A percentile compares a stretch with the other conserved stretches of the same genome.
These are phyloP conservation scores for Fonsecaea multimorphosa DNA, from an alignment of 2,329 filamentous ascomycete genomes.

Conservation along the genomic window DNA sequence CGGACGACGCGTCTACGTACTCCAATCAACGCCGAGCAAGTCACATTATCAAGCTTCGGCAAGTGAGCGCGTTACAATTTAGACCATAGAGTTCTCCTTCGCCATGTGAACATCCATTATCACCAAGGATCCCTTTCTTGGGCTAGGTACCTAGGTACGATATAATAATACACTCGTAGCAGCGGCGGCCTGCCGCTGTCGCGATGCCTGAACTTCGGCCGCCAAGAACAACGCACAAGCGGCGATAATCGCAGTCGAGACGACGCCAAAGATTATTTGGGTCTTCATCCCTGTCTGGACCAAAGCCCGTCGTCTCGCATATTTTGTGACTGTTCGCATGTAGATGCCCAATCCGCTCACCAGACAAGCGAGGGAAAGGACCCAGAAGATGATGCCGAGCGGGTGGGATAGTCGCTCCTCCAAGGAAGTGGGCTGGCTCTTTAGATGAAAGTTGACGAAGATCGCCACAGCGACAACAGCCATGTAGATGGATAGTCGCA, in stretches of 20 bases:
- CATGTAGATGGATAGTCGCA: conserved; percentile 88
- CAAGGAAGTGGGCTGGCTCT: conserved; percentile 68
- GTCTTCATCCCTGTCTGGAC: conserved; percentile 96
- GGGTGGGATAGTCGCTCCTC: conserved; percentile 82
- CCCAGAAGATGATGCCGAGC: conserved; percentile 87
- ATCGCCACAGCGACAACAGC: conserved; percentile 88
- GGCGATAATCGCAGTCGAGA: conserved; percentile 52
- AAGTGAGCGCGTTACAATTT: neutral
- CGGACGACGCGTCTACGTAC: conserved; percentile 14
- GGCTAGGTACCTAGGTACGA: conserved; percentile 2
- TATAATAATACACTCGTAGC: neutral
- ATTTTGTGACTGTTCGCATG: conserved; percentile 80
- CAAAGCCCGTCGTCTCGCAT: conserved; percentile 76
- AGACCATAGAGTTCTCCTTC: neutral
- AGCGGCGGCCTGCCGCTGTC: neutral
- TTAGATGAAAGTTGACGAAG: conserved; percentile 90
- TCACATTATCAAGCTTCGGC: neutral
- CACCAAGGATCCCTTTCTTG: neutral
- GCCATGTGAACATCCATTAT: neutral
- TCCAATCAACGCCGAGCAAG: conserved; percentile 14
- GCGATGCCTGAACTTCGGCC: conserved; percentile 43
- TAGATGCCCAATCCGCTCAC: conserved; percentile 83
- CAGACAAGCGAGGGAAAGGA: conserved; percentile 77
- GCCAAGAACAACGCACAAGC: conserved; percentile 54
- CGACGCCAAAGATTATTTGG: conserved; percentile 68